Percentiles rank a stretch among this genome's conserved stretches.
Evolutionary conservation across 768 basidiomycete genomes (phyloP).

Genomic region (Tylopilus plumbeoviolaceoides): DNA sequence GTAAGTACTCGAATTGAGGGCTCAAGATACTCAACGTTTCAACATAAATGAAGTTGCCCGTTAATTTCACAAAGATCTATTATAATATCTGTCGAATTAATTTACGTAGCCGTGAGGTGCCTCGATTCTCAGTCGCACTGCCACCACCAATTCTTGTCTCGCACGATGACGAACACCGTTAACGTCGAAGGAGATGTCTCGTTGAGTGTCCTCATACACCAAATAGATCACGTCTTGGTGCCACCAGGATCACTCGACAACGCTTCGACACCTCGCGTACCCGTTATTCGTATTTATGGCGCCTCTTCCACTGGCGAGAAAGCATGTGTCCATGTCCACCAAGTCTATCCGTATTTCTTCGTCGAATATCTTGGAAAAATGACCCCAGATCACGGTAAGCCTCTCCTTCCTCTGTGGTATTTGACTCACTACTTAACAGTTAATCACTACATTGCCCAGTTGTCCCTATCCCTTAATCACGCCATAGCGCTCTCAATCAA

Average conservation of each 20-base stretch:
- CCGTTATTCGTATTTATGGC: conserved; percentile 85
- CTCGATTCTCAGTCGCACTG: background rate
- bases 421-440: conserved; percentile 36
- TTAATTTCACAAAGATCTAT: no score
- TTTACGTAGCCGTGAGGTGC: no score
- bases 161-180: background rate
- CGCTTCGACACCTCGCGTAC: conserved; percentile 56
- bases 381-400: conserved; percentile 58
- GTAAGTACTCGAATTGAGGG: no score
- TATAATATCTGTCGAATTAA: no score
- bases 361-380: conserved; percentile 65
- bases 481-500: conserved; percentile 81
- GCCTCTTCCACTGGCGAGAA: conserved; percentile 70
- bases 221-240: conserved; percentile 62
- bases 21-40: no score
- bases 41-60: no score
- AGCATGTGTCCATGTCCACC: conserved; percentile 72
- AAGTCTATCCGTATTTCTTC: conserved; percentile 4
- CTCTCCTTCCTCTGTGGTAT: background rate
- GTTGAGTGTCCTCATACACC: conserved; percentile 41
- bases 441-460: conserved; percentile 60
- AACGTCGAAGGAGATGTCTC: background rate
- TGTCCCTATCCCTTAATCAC: conserved; percentile 76
- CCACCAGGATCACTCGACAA: conserved; percentile 59
- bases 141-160: background rate